Evolutionary conservation across 2,329 filamentous ascomycete species (phyloP), one percentile per base, ranked within the genome.

Genomic region (Ophiostoma sp.): DNA sequence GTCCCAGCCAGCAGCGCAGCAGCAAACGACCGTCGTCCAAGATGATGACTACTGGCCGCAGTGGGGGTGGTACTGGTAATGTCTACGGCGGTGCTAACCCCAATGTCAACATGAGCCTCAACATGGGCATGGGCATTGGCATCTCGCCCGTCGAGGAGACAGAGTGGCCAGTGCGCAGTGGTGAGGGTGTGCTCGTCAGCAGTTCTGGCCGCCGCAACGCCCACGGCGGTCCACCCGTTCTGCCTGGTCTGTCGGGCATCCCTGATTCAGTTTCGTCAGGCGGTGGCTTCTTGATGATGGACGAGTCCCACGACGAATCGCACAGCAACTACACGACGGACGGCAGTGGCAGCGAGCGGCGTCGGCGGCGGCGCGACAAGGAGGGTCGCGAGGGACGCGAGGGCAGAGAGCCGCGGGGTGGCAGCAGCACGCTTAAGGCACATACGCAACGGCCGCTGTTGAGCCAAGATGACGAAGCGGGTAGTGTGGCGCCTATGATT

Each of bases 401-500:
- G 48, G 48, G 33, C 8, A 69, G 28, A 45, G 50, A 72, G 73
- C 72, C 52, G 25, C 28, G 50, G 1, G 69, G 45, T 11, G 70
- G 59, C 2, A 63, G 70, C 72, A 64, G 69, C 31, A 45, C 50
- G 33, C 66, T 69, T 36, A 22, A 25, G 25, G 28, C 42, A 25
- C 73, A 74, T 15, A 33, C 72, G 19, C 76, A 77, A 6, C 71
- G 74, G 72, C 76, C 76, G 36, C 70, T 75, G 45, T 63, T 78
- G 36, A 74, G 74, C 59, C 36, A 74, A 68, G 73, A 77, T 57
- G 77, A 77, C 42, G 78, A 78, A 19, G 68, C 72, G 22, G 78
- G 76, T 52, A 73, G 61, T 50, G 45, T 78, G 75, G 76, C 76
- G 57, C 80, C 80, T 63, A 74, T 80, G 61, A 82, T 83, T 55